Base-by-base conservation (phyloP, 1,284 basidiomycete species). In the Marasmius tenuissimus region DNA sequence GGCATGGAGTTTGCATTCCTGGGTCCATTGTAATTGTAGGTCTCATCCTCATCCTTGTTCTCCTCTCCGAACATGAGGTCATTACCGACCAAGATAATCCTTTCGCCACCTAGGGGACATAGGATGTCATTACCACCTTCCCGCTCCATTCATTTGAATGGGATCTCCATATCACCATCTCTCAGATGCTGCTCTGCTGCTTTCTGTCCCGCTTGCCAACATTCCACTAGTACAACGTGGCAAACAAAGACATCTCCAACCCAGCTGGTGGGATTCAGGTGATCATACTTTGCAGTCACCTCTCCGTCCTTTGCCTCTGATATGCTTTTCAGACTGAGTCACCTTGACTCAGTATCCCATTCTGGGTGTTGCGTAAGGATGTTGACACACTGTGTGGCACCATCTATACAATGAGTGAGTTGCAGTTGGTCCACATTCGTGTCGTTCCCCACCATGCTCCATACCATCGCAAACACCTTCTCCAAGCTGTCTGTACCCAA, bases 401-500 rank as follows among this genome's bases (percentile, higher is more conserved):
- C 69, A 20, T 73, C 60, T 8, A 76, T 52, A 2, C 72, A 66
- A 47, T 51, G 55, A 0, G 56, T 60, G 10, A 77, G 69, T 58
- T 77, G 75, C 0, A 73, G 65, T 0, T 72, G 62, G 54, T 77
- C 74, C 0, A 71, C 38, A 57, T 78, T 78, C 0, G 70, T 58
- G 47, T 78, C 74, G 54, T 73, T 76, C 0, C 74, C 71, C 37
- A 78, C 66, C 63, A 76, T 72, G 0, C 73, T 75, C 1, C 72
- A 54, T 12, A 76, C 67, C 20, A 73, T 70, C 1, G 75, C 76
- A 62, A 78, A 79, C 0, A 75, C 57, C 12, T 65, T 65, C 58
- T 78, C 74, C 0, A 78, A 70, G 0, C 72, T 63, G 59, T 80
- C 73, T 0, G 76, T 78, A 3, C 78, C 77, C 1, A 77, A 65